Base-by-base conservation (phyloP, 768 basidiomycete genomes). In the Leccinum incarnatum region DNA sequence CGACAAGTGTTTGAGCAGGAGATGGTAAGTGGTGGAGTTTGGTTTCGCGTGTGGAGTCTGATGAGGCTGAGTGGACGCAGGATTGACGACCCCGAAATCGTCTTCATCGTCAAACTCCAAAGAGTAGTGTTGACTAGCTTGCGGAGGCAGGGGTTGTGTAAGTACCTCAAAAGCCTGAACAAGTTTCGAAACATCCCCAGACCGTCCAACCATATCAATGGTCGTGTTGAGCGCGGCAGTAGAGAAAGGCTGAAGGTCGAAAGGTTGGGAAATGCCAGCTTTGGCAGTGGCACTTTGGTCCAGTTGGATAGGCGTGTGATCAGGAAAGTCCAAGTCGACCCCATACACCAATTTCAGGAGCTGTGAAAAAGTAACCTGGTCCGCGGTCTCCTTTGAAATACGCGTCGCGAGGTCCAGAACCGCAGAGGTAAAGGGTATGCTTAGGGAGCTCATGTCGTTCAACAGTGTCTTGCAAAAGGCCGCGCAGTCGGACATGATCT, bases 141-240 rank as follows among this genome's bases (percentile, higher is more conserved):
- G 77, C 58, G 75, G 72, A 11, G 87, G 85, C 29, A 91, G 77
- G 15, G 89, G 88, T 51, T 84, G 79, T 0, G 91, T 90, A 58
- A 92, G 82, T 29, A 89, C 84, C 64, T 93, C 91, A 66, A 92
- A 93, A 1, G 86, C 80, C 65, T 85, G 83, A 5, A 93, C 80
- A 68, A 93, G 79, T 63, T 82, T 85, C 4, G 88, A 84, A 40
- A 89, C 71, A 54, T 85, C 74, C 12, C 83, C 80, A 17, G 79
- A 65, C 9, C 80, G 79, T 14, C 89, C 90, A 9, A 91, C 79
- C 65, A 86, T 79, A 57, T 91, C 87, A 62, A 94, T 74, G 49
- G 83, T 83, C 17, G 85, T 88, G 72, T 91, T 91, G 42, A 94
- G 81, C 2, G 87, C 83, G 19, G 81, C 69, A 7, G 84, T 86